Conservation (phyloP, 495 filamentous ascomycete genomes). For the Gamarada debralockiae region DNA sequence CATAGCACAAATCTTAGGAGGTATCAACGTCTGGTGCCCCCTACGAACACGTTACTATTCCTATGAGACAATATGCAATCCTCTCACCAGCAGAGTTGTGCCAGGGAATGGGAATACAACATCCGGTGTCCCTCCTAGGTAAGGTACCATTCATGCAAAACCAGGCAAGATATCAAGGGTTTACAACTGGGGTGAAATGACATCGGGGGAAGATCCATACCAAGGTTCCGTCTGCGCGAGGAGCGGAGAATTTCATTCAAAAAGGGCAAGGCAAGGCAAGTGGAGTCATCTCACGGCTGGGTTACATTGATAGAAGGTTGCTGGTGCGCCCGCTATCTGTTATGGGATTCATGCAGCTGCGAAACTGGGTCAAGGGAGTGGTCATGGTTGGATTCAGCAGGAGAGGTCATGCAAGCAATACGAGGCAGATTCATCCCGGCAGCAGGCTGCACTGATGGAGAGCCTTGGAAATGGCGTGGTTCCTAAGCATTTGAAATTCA, state of each 20-base stretch:
- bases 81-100: conserved; percentile 8
- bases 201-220: too few species aligned
- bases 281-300: not conserved
- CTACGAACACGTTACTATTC: conserved; percentile 1
- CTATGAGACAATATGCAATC: conserved; percentile 7
- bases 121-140: conserved; percentile 10
- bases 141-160: too few species aligned
- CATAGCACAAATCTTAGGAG: conserved; percentile 2
- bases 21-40: not conserved
- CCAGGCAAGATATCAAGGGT: conserved; percentile 1
- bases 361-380: conserved; percentile 4
- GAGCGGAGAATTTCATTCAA: too few species aligned
- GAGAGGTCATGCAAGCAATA: conserved; percentile 14
- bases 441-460: conserved; percentile 8
- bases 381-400: conserved; percentile 6
- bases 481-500: conserved; percentile 14
- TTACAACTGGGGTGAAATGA: too few species aligned
- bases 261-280: not conserved
- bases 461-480: conserved; percentile 5
- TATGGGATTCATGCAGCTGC: conserved; percentile 5
- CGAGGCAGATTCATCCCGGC: conserved; percentile 16
- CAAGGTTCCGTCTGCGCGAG: too few species aligned
- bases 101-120: conserved; percentile 13
- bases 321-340: conserved; percentile 2
- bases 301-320: conserved; percentile 1